A percentile compares a stretch with the other conserved stretches of the same genome.
phyloP scores from a whole-genome alignment of 148 eudicot species.

The Rhododendron kiyosumense region DNA sequence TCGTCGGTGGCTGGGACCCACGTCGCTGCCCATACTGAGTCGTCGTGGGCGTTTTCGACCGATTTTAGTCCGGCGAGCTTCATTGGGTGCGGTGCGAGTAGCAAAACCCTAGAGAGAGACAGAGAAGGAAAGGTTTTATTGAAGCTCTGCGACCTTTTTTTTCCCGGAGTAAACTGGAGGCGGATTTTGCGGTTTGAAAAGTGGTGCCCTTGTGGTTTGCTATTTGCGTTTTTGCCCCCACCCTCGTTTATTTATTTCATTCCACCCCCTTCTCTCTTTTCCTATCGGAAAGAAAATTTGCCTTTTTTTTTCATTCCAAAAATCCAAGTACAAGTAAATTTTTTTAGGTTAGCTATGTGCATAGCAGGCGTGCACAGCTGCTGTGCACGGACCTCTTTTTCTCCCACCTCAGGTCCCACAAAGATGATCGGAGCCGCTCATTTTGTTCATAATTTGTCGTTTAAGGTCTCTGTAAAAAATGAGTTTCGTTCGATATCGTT shows the following conservation, averaged over 20 bases:
- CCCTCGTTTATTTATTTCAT: not conserved
- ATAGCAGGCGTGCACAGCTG: too few relatives aligned
- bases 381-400: too few relatives aligned
- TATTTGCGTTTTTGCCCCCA: not conserved
- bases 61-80: constrained; percentile 71
- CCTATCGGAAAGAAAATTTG: too few relatives aligned
- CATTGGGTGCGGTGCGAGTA: constrained; percentile 27
- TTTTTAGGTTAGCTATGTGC: too few relatives aligned
- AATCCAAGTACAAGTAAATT: too few relatives aligned
- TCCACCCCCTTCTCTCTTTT: not conserved
- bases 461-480: too few relatives aligned
- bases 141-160: not conserved
- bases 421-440: too few relatives aligned
- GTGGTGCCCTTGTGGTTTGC: not conserved
- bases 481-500: too few relatives aligned
- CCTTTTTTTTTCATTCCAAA: too few relatives aligned
- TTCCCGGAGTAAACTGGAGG: not conserved
- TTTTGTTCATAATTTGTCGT: too few relatives aligned
- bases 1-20: constrained; percentile 72
- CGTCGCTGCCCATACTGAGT: constrained; percentile 75
- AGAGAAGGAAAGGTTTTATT: not conserved
- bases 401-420: too few relatives aligned
- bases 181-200: not conserved
- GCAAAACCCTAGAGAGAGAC: constrained; percentile 14
- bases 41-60: constrained; percentile 63